These are phyloP conservation scores for Candida vartiovaarae DNA, from an alignment of 805 yeast genomes.

Conservation along the genomic window DNA sequence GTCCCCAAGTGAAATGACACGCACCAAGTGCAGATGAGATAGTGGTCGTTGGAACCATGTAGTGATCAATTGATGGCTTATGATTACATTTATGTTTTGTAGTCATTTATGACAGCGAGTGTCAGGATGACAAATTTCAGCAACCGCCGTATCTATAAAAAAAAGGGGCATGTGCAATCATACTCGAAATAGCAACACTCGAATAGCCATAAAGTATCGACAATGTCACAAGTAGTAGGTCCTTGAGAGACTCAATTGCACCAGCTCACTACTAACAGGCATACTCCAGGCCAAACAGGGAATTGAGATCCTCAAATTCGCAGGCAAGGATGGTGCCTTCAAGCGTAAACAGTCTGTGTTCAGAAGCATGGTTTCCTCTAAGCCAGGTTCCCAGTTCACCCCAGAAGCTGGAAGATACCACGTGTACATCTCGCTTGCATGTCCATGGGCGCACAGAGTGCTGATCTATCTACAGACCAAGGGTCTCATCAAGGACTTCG, in stretches of 20 bases:
- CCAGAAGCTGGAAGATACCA: slow-evolving; percentile 83
- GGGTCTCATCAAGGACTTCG: slow-evolving; percentile 49
- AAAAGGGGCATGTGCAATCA: no score
- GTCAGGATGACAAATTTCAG: neutral
- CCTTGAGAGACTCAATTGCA: neutral
- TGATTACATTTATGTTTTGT: no score
- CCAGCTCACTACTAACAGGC: neutral
- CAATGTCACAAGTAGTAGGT: slow-evolving; percentile 2
- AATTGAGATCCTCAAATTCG: slow-evolving; percentile 41
- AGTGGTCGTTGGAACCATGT: no score
- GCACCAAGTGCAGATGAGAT: no score
- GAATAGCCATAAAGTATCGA: neutral
- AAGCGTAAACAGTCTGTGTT: slow-evolving; percentile 51
- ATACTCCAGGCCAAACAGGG: slow-evolving; percentile 3
- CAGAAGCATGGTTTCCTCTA: slow-evolving; percentile 53
- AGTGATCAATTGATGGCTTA: no score
- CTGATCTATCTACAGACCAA: slow-evolving; percentile 66
- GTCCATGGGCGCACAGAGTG: slow-evolving; percentile 95
- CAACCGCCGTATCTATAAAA: no score
- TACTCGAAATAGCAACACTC: no score
- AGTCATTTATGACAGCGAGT: neutral
- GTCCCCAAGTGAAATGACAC: neutral
- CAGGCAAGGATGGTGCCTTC: slow-evolving; percentile 46
- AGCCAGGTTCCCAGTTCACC: slow-evolving; percentile 52
- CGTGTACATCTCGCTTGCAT: slow-evolving; percentile 78